Evolutionary conservation across 192 early-diverging fungal genomes (phyloP), one percentile per base, ranked within the genome.

Genomic region (Dispira simplex): DNA sequence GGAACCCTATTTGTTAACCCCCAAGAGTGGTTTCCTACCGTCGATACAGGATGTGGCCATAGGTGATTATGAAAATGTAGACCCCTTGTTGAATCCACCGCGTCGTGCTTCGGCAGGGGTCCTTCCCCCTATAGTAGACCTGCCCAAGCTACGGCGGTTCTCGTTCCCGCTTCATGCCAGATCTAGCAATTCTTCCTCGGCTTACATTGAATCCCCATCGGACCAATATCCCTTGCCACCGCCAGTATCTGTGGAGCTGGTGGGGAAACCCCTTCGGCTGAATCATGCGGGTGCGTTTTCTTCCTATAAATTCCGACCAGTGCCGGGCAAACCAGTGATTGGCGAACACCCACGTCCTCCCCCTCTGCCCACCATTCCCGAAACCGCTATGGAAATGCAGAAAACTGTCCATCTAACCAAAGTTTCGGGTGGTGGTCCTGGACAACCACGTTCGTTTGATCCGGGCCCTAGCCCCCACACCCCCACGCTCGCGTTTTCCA

Each of bases 61-160:
- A 6, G 32, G 32, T 4, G 32, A 39, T 39, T 39, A 39, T 39
- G 32, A 39, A 39, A 39, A 39, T 39, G 32, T 39, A 21, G 48
- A 49, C 48, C 21, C 2, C 9, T 49, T 16, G 48, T 21, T 20
- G 13, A 44, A 27, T 21, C 32, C 32, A 2, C 32, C 32, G 14
- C 58, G 58, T 14, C 58, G 58, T 11, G 58, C 58, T 1, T 60
- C 58, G 16, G 58, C 58, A n/a, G 58, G 58, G 12, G 39, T 60
- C 44, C 39, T 60, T 2, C 58, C 58, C n/a, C 58, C 58, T 10
- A 44, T 44, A 44, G 12, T 14, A 5, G 58, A 60, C 14, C 12
- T 43, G 4, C 58, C 58, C 58, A 60, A 60, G 39, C 13, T 60
- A 44, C 58, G 58, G 13, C 58, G 58, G 25, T 60, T 60, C 16